Base-by-base conservation (phyloP, 768 basidiomycete genomes). In the Tulasnella sp. region DNA sequence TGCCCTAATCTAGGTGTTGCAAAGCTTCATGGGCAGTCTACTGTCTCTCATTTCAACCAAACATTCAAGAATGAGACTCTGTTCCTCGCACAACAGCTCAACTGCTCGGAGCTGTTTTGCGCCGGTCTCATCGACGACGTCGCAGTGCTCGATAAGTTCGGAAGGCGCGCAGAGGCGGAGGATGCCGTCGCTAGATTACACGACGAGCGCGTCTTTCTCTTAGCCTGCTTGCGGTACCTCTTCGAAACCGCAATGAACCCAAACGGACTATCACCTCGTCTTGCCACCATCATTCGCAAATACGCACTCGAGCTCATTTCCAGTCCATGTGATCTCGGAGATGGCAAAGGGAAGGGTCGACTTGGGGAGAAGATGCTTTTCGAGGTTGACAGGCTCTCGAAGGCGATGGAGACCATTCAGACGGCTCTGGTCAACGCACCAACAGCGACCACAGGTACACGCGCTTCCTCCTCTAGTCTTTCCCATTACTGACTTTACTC, bases 51-150 rank as follows among this genome's bases (percentile, higher is more conserved):
- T 0, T 85, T 95, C 75, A 93, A 92, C 78, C 79, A 86, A 16
- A 90, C 94, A 77, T 94, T 94, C 79, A 88, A 87, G 16, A 87
- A 86, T 66, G 92, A 92, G 78, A 86, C 84, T 71, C 79, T 91
- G 71, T 91, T 92, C 79, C 86, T 95, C 71, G 87, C 94, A 0
- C 87, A 90, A 77, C 87, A 92, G 70, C 88, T 97, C 69, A 84
- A 87, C 76, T 88, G 88, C 75, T 95, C 94, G 14, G 94, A 96
- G 81, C 87, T 89, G 76, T 88, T 91, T 79, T 81, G 89, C 67
- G 91, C 93, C 4, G 83, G 83, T 26, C 84, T 93, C n/a, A 63
- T 72, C 19, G 71, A 72, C 42, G 62, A 41, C 9, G 71, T 72
- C 39, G 62, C 71, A 14, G 62, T 66, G 2, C 82, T 93, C 62